Conservation (phyloP, 75 land plant species). For the Sequoia sempervirens region DNA sequence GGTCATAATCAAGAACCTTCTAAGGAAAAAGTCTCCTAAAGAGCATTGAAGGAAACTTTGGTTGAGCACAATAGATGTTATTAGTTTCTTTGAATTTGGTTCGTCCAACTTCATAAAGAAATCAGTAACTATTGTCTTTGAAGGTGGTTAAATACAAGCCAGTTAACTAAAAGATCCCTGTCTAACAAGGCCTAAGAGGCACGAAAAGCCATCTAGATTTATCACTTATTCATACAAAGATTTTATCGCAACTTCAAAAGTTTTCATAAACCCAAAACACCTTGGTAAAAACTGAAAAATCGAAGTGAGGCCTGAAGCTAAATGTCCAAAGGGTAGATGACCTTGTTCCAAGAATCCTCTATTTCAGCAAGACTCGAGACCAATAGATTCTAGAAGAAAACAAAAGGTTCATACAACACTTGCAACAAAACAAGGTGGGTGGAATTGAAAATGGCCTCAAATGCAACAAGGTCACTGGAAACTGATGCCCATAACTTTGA, state of each 20-base stretch:
- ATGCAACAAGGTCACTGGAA: too few species aligned
- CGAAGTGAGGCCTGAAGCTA: background rate
- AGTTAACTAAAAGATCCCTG: background rate
- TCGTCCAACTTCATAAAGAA: background rate
- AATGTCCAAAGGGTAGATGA: too few species aligned
- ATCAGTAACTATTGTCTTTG: background rate
- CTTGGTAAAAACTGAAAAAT: too few species aligned
- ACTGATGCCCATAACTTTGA: too few species aligned
- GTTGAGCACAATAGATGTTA: too few species aligned
- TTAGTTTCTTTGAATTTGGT: background rate
- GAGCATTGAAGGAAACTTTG: too few species aligned
- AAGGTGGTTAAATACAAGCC: background rate
- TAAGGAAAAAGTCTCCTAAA: too few species aligned
- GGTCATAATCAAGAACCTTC: background rate
- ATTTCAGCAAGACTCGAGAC: background rate
- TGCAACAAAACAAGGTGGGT: background rate
- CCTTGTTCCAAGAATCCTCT: background rate
- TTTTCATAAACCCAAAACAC: background rate
- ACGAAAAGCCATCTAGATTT: background rate
- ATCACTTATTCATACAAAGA: background rate
- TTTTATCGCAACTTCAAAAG: background rate
- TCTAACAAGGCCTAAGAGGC: background rate
- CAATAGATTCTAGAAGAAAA: background rate
- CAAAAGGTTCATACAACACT: background rate
- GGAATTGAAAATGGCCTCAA: background rate